Evolutionary conservation across 495 filamentous ascomycete species (phyloP), one percentile per base, ranked within the genome.

Genomic region (Penicillium goetzii): DNA sequence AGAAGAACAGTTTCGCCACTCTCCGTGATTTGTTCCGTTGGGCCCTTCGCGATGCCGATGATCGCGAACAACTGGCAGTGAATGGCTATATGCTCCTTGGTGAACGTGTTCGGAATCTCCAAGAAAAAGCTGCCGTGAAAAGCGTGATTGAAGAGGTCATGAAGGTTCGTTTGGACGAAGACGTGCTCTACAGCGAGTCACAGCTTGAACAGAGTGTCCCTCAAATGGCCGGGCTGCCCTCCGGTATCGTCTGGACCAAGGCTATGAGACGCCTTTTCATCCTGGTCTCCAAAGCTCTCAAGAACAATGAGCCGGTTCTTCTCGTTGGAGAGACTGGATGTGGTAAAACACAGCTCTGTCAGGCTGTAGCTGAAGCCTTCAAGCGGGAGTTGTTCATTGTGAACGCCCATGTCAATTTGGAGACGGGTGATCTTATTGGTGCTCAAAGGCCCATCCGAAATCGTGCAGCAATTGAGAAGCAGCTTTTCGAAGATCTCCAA

Each of bases 1-100:
- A 98, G 69, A 97, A 96, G 73, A 93, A 95, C 70, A 93, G 93
- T 68, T 99, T 99, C 75, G 96, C 96, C 10, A 99, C 96, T 10
- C 81, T 99, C 26, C 84, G 96, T 83, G 96, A 99, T 76, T 85
- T 99, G 4, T 99, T 99, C 68, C 84, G 96, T 60, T 99, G 96
- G 96, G 94, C 96, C n/a, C 79, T 93, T 43, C 84, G 96, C 68
- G 85, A 86, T 45, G 91, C 91, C 0, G 92, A 96, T 61, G 90
- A 90, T 33, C 85, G 91, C 21, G 90, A 97, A 54, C 89, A 97
- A 65, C 84, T 99, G 58, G 96, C 95, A 6, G 83, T 88, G 8
- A 93, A 98, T 74, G 96, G 96, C 0, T 99, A 90, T 72, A 96
- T 98, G 92, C 86, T 99, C 2, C 84, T 99, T 43, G 96, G 88